These are phyloP conservation scores for Boletus mariae DNA, from an alignment of 1,284 basidiomycete species.

Conservation along the genomic window DNA sequence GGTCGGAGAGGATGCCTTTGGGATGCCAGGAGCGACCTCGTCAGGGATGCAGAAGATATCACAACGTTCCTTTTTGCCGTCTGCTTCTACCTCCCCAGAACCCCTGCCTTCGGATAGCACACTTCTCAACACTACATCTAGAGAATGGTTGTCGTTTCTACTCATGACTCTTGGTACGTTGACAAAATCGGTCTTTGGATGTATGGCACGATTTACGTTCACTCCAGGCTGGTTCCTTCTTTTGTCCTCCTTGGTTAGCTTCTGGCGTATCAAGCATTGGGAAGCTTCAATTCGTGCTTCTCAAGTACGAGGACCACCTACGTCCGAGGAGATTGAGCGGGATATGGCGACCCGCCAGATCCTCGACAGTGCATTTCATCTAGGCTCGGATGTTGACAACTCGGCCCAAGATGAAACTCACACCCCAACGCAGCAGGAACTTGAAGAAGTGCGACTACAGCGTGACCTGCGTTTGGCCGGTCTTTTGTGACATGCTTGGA, in stretches of 20 bases:
- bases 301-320: constrained; percentile 31
- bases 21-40: constrained; percentile 3
- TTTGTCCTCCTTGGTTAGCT: constrained; percentile 74
- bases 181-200: not conserved
- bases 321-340: constrained; percentile 44
- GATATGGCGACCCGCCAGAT: constrained; percentile 47
- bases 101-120: constrained; percentile 13
- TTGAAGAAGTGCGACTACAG: constrained; percentile 45
- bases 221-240: constrained; percentile 82
- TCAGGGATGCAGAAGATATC: constrained; percentile 3
- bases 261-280: constrained; percentile 83
- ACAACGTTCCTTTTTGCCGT: constrained; percentile 12
- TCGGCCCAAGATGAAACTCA: constrained; percentile 18
- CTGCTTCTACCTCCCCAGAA: constrained; percentile 16
- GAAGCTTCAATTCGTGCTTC: constrained; percentile 58
- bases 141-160: constrained; percentile 85
- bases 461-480: constrained; percentile 54
- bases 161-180: constrained; percentile 80
- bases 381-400: constrained; percentile 25
- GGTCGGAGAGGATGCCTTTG: constrained; percentile 27
- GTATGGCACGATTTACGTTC: constrained; percentile 1
- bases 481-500: constrained; percentile 37
- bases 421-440: constrained; percentile 31
- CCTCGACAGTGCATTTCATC: constrained; percentile 47
- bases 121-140: constrained; percentile 38